These are phyloP conservation scores for Microbotryomycetes sp. DNA, from an alignment of 1,284 basidiomycete species.

Conservation along the genomic window DNA sequence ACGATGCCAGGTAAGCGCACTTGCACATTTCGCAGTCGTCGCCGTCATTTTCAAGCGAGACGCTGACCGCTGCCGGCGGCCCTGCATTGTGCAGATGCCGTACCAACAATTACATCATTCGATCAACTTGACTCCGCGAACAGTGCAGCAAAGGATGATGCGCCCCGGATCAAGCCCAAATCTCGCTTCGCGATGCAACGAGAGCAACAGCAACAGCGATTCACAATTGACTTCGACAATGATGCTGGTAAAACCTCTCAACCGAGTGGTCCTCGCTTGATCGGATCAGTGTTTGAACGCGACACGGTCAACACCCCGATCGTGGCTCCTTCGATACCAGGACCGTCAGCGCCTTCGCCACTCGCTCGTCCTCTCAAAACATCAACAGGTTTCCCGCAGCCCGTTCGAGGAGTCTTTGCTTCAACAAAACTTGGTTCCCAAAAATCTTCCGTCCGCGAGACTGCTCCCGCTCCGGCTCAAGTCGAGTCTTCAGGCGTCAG, in stretches of 20 bases:
- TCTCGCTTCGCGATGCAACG: slow-evolving; percentile 29
- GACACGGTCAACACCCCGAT: background rate
- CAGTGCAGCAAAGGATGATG: background rate
- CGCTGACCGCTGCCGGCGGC: background rate
- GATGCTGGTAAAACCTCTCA: background rate
- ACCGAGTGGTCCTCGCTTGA: slow-evolving; percentile 6
- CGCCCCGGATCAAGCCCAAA: slow-evolving; percentile 17
- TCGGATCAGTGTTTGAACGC: slow-evolving; percentile 30
- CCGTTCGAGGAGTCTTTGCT: background rate
- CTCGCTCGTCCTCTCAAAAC: background rate
- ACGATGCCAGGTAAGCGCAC: slow-evolving; percentile 12
- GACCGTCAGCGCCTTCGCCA: background rate
- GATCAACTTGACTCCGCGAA: slow-evolving; percentile 5
- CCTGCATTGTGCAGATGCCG: background rate
- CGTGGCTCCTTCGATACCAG: slow-evolving; percentile 17
- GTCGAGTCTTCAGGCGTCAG: background rate
- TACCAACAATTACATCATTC: slow-evolving; percentile 1
- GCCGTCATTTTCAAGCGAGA: background rate
- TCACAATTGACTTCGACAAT: slow-evolving; percentile 25
- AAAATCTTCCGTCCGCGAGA: background rate
- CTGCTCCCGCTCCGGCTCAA: background rate
- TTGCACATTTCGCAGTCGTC: no score
- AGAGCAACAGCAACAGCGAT: slow-evolving; percentile 19
- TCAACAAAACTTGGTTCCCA: slow-evolving; percentile 12
- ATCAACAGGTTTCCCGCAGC: background rate